Percentiles rank a stretch among this genome's conserved stretches.
Conservation (phyloP, 2,329 filamentous ascomycete species). For the Dactylellina leptospora region DNA sequence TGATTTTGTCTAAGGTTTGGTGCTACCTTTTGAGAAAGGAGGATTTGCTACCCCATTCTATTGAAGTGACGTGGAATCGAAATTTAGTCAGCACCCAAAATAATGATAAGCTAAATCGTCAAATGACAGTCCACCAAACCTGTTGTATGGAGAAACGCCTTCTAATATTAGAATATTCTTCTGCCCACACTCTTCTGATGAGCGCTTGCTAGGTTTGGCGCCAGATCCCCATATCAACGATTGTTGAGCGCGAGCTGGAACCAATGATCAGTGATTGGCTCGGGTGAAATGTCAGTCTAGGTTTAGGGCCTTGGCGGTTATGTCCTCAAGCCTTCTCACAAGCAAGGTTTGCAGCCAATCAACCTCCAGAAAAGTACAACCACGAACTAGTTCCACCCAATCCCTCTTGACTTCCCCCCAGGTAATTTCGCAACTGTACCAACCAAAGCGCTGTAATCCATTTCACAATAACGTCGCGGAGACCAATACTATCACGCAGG, state of each 20-base stretch:
- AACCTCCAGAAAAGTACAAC: not conserved
- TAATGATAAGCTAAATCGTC: too few relatives aligned
- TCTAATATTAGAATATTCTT: conserved; percentile 43
- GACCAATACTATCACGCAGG: conserved; percentile 8
- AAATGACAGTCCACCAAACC: conserved; percentile 13
- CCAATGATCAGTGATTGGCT: conserved; percentile 28
- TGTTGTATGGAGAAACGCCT: conserved; percentile 41
- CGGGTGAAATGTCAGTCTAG: not conserved
- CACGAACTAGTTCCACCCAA: conserved; percentile 3
- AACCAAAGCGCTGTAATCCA: conserved; percentile 9
- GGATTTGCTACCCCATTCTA: too few relatives aligned
- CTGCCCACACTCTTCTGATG: not conserved
- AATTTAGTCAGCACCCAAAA: too few relatives aligned
- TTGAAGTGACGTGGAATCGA: too few relatives aligned
- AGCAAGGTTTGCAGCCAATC: conserved; percentile 14
- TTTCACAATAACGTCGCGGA: not conserved
- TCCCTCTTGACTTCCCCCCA: not conserved
- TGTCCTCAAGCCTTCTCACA: not conserved
- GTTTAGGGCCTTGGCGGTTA: not conserved
- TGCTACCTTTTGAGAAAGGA: too few relatives aligned
- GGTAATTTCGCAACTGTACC: not conserved
- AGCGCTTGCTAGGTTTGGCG: conserved; percentile 24
- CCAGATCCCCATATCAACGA: conserved; percentile 16
- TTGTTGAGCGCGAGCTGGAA: conserved; percentile 23
- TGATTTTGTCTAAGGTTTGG: too few relatives aligned